phyloP scores from a whole-genome alignment of 106 monocot genomes.

The Dioscorea alata region DNA sequence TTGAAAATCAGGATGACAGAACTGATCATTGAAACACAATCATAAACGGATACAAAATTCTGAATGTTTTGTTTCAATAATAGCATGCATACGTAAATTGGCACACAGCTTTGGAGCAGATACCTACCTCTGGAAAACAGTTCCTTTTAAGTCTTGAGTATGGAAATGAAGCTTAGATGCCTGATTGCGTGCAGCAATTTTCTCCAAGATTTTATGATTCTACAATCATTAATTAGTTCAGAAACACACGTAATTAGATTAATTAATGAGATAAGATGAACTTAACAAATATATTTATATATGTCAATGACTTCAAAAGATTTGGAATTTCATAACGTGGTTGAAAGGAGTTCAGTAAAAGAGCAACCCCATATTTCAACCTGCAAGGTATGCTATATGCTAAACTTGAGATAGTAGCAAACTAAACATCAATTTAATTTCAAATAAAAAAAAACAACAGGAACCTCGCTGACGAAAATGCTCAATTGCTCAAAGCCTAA shows the following conservation, averaged over 20 bases:
- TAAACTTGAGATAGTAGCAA: too few relatives aligned
- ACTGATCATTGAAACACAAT: too few relatives aligned
- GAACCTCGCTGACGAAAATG: constrained; percentile 56
- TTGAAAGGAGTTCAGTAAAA: too few relatives aligned
- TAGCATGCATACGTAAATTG: background rate
- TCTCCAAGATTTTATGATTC: constrained; percentile 62
- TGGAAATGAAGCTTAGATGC: constrained; percentile 74
- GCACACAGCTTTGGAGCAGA: background rate
- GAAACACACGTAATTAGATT: background rate
- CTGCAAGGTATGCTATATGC: too few relatives aligned
- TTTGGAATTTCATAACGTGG: background rate
- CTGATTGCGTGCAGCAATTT: constrained; percentile 52
- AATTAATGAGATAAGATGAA: too few relatives aligned
- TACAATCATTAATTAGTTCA: constrained; percentile 18
- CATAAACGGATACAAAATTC: too few relatives aligned
- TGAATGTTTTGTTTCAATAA: background rate
- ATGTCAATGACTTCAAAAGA: background rate
- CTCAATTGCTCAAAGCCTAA: constrained; percentile 66
- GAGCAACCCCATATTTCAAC: too few relatives aligned
- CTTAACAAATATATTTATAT: too few relatives aligned
- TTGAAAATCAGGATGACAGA: too few relatives aligned
- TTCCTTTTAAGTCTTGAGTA: constrained; percentile 35
- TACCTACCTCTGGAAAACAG: constrained; percentile 85
- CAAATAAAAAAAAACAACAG: too few relatives aligned
- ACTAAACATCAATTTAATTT: too few relatives aligned